These are phyloP conservation scores for Diplosphaera chodatii DNA, from an alignment of 139 green algal genomes.

Conservation along the genomic window DNA sequence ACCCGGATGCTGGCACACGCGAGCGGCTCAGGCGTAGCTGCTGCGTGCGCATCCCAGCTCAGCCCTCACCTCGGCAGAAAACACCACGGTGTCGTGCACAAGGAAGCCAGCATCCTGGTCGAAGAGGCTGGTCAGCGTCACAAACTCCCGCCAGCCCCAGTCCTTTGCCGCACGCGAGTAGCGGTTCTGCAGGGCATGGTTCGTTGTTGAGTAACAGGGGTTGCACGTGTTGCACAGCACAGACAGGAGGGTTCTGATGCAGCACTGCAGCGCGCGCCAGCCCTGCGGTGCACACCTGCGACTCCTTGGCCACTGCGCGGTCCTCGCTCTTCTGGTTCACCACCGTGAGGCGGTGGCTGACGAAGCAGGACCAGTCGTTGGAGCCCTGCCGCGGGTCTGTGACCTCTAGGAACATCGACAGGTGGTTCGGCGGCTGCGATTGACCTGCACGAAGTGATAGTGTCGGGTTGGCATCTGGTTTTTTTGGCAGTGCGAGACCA, in stretches of 20 bases:
- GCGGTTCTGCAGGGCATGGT: too few species aligned
- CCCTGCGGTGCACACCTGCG: too few species aligned
- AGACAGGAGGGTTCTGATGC: too few species aligned
- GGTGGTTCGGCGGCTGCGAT: conserved; percentile 49
- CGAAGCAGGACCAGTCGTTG: conserved; percentile 61
- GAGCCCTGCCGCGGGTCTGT: conserved; percentile 33
- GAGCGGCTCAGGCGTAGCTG: too few species aligned
- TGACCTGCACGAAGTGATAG: too few species aligned
- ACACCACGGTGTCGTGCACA: conserved; percentile 50
- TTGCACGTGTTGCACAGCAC: too few species aligned
- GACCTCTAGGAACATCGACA: conserved; percentile 75
- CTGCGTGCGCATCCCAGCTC: too few species aligned
- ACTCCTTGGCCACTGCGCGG: conserved; percentile 51
- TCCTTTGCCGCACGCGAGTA: conserved; percentile 61
- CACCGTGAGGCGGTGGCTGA: conserved; percentile 56
- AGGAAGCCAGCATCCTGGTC: conserved; percentile 60
- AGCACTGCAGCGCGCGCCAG: too few species aligned
- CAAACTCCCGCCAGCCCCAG: conserved; percentile 72
- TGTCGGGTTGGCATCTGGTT: too few species aligned
- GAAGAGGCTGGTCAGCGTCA: conserved; percentile 62
- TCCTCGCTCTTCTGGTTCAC: conserved; percentile 48
- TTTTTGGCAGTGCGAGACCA: too few species aligned
- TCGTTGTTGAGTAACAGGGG: too few species aligned
- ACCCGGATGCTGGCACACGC: too few species aligned
- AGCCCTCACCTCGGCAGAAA: conserved; percentile 38